Base-by-base conservation (phyloP, 164 flowering plant species). In the Liquidambar formosana region DNA sequence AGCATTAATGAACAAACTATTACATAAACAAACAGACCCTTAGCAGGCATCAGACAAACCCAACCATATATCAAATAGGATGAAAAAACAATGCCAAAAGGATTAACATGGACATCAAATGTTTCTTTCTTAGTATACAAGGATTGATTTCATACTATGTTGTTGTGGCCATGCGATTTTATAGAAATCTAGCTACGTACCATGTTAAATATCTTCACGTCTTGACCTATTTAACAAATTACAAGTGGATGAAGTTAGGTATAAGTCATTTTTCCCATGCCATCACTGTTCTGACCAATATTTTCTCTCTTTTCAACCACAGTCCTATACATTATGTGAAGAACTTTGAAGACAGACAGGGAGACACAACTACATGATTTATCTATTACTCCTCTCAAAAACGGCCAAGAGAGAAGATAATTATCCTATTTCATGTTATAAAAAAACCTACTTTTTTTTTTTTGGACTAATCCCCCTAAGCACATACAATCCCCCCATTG, bases 241-340 rank as follows among this genome's bases (percentile, higher is more conserved):
- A 70, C 73, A 73, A 73, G 76, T 73, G 76, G 25, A 10, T 0
- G 57, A 58, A 58, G 68, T 76, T 74, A 78, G 84, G 81, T 81
- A 73, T 68, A 64, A 65, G 75, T 65, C 75, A 56, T 46, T 64
- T 44, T 67, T 58, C 65, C 41, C 61, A 38, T 14, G 52, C 65
- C 62, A 59, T 59, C 64, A 62, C 47, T 70, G 15, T 61, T 59
- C 56, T 41, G 70, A 58, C 18, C 27, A 27, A 45, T 10, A 12
- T 19, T 38, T 56, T 22, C 6, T 43, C 59, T 53, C 54, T 53
- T 25, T 21, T 12, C 33, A 57, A 54, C n/a, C n/a, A n/a, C 57
- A n/a, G n/a, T 54, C 25, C 43, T 46, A 62, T 41, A 27, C 45
- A 26, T n/a, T 10, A 49, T 15, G 33, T 46, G 15, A 41, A 21